Conservation (phyloP, 768 basidiomycete species). For the Clathrus columnatus region DNA sequence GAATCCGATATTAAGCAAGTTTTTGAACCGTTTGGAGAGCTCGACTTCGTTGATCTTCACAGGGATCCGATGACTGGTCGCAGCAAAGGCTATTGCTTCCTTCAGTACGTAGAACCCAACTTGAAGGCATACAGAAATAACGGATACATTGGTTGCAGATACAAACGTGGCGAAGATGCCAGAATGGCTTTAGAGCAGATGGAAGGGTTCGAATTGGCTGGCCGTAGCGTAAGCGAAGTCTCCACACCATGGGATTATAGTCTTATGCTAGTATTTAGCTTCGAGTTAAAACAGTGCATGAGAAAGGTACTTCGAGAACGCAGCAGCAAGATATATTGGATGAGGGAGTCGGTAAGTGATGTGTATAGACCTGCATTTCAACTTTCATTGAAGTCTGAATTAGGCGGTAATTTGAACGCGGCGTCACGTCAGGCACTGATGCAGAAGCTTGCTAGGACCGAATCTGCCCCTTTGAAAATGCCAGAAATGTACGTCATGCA, state of each 20-base stretch:
- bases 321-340: slow-evolving; percentile 76
- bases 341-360: slow-evolving; percentile 70
- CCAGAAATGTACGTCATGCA: slow-evolving; percentile 47
- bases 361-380: neutral
- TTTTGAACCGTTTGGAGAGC: slow-evolving; percentile 96
- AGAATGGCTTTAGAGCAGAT: slow-evolving; percentile 97
- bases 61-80: slow-evolving; percentile 89
- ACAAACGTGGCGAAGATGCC: slow-evolving; percentile 86
- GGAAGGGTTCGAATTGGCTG: slow-evolving; percentile 98
- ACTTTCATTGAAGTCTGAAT: slow-evolving; percentile 12
- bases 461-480: slow-evolving; percentile 47
- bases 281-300: slow-evolving; percentile 87
- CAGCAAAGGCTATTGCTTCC: slow-evolving; percentile 96
- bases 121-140: neutral
- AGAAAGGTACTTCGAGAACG: slow-evolving; percentile 73
- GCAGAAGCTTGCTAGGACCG: slow-evolving; percentile 99
- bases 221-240: slow-evolving; percentile 61
- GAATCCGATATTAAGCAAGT: slow-evolving; percentile 98
- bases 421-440: slow-evolving; percentile 98
- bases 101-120: slow-evolving; percentile 58
- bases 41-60: slow-evolving; percentile 98
- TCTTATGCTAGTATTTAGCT: slow-evolving; percentile 54
- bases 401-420: slow-evolving; percentile 96
- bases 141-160: slow-evolving; percentile 36
- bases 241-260: slow-evolving; percentile 8